Evolutionary conservation across 495 filamentous ascomycete species (phyloP).

Genomic region (Daldinia vernicosa): DNA sequence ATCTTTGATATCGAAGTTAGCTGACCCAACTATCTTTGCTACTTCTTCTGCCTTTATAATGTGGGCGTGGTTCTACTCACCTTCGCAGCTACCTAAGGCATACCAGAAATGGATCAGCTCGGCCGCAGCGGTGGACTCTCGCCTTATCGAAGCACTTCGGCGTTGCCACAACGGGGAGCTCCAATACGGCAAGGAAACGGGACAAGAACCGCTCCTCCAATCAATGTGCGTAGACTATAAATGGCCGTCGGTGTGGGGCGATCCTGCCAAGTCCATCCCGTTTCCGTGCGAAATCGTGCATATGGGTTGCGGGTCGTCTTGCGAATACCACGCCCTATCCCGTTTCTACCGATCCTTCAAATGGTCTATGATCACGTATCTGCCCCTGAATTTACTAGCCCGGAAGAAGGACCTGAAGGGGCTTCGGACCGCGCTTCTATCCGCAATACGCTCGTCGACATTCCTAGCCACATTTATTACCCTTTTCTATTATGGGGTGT

Average conservation of each 20-base stretch:
- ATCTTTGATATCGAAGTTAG: constrained; percentile 58
- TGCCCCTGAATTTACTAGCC: constrained; percentile 79
- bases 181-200: constrained; percentile 81
- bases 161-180: constrained; percentile 69
- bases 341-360: constrained; percentile 77
- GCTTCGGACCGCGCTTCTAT: constrained; percentile 61
- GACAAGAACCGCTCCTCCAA: constrained; percentile 73
- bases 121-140: constrained; percentile 79
- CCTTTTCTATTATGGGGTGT: constrained; percentile 89
- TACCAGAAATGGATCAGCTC: constrained; percentile 89
- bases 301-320: constrained; percentile 78
- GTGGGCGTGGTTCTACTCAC: constrained; percentile 88
- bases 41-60: constrained; percentile 82
- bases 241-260: constrained; percentile 76
- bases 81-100: constrained; percentile 71
- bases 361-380: constrained; percentile 80
- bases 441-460: constrained; percentile 75
- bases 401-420: constrained; percentile 58
- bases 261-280: constrained; percentile 75
- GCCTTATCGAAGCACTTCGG: constrained; percentile 78
- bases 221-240: constrained; percentile 78
- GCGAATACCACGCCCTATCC: constrained; percentile 78
- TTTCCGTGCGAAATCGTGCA: constrained; percentile 92
- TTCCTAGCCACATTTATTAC: constrained; percentile 86
- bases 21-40: constrained; percentile 80